phyloP scores from a whole-genome alignment of 768 basidiomycete genomes.

The Rhizopogon vesiculosus region DNA sequence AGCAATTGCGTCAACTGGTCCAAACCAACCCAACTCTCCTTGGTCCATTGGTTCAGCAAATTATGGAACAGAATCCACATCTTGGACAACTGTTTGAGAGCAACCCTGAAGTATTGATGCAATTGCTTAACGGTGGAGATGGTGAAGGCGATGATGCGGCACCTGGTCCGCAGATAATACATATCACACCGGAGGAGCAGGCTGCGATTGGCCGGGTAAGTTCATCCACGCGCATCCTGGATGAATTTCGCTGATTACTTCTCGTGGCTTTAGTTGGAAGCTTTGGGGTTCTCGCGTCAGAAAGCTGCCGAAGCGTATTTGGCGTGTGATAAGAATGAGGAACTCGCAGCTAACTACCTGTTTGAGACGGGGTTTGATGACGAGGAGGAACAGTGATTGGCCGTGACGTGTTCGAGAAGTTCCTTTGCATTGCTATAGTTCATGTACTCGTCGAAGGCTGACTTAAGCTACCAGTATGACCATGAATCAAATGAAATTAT shows the following conservation, averaged over 20 bases:
- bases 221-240: conserved; percentile 5
- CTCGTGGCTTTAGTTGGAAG: conserved; percentile 59
- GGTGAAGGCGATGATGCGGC: conserved; percentile 29
- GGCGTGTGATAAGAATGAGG: conserved; percentile 95
- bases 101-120: conserved; percentile 67
- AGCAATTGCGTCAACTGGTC: conserved; percentile 68
- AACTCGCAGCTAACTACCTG: conserved; percentile 90
- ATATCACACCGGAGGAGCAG: conserved; percentile 81
- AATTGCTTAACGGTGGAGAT: conserved; percentile 52
- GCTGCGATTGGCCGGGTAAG: conserved; percentile 87
- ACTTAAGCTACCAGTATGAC: neutral
- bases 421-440: conserved; percentile 2
- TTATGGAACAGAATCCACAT: conserved; percentile 68
- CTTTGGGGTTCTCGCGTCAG: conserved; percentile 81
- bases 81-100: conserved; percentile 63
- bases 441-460: neutral
- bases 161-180: conserved; percentile 59
- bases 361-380: conserved; percentile 72
- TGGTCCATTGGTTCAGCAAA: conserved; percentile 81
- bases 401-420: neutral
- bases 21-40: conserved; percentile 71
- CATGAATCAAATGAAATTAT: neutral
- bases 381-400: conserved; percentile 2
- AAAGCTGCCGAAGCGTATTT: conserved; percentile 87
- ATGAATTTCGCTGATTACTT: neutral